Evolutionary conservation across 164 flowering plant species (phyloP).

Genomic region (Macadamia tetraphylla): DNA sequence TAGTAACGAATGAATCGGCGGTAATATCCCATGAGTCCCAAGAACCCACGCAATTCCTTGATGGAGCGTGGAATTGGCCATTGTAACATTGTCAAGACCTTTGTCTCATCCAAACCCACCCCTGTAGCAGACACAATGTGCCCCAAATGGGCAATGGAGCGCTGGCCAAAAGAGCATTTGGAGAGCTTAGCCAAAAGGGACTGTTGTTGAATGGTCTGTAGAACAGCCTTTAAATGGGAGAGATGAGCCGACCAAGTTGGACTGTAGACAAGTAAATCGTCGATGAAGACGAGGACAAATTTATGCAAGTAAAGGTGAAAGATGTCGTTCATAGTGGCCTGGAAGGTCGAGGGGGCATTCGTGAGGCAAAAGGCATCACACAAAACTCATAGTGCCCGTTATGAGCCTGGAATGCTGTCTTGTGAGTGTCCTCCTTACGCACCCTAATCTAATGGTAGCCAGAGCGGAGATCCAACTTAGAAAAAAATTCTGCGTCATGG

Average conservation of each 20-base stretch:
- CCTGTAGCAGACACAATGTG: not conserved
- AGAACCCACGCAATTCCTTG: not conserved
- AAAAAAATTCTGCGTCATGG: not conserved
- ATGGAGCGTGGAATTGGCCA: not conserved
- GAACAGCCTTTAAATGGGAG: not conserved
- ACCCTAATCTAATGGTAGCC: not conserved
- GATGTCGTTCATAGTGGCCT: not conserved
- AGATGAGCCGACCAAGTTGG: not conserved
- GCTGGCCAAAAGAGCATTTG: not conserved
- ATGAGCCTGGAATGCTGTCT: not conserved
- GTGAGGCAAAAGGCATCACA: not conserved
- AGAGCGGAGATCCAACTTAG: not conserved
- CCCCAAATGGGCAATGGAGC: not conserved
- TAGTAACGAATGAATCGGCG: not conserved
- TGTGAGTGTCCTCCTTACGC: not conserved
- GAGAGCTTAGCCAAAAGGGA: not conserved
- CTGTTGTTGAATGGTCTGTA: not conserved
- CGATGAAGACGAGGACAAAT: not conserved
- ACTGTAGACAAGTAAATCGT: not conserved
- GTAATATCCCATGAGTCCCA: not conserved
- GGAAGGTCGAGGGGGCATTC: not conserved
- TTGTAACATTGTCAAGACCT: no score
- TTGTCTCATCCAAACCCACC: not conserved
- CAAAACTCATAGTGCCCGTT: not conserved
- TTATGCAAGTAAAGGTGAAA: not conserved